A percentile compares a stretch with the other conserved stretches of the same genome.
phyloP scores from a whole-genome alignment of 2,329 filamentous ascomycete species.

The Clarireedia homoeocarpa region DNA sequence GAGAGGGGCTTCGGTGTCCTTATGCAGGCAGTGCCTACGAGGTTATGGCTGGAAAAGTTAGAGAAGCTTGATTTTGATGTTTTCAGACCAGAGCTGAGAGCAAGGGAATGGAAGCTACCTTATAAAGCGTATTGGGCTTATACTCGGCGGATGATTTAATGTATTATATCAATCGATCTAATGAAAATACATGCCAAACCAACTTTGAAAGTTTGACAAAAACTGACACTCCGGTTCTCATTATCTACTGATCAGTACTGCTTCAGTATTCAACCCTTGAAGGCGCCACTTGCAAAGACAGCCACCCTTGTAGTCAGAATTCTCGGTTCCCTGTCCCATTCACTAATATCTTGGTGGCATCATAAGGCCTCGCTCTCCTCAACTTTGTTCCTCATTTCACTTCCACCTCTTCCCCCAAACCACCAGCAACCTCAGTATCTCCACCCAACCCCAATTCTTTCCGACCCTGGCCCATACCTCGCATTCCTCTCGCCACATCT shows the following conservation, averaged over 20 bases:
- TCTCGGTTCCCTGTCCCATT: too few species aligned
- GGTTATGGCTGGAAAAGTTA: conserved; percentile 69
- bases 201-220: not conserved
- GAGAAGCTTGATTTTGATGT: conserved; percentile 82
- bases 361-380: not conserved
- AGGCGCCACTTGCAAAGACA: too few species aligned
- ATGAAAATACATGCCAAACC: not conserved
- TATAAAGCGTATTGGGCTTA: conserved; percentile 64
- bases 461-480: conserved; percentile 23
- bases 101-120: conserved; percentile 75
- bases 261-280: too few species aligned
- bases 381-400: not conserved
- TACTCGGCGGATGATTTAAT: conserved; percentile 39
- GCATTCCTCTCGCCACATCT: conserved; percentile 24
- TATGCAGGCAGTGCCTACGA: conserved; percentile 70
- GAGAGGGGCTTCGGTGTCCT: conserved; percentile 70
- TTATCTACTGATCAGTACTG: too few species aligned
- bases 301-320: too few species aligned
- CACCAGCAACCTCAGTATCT: conserved; percentile 13
- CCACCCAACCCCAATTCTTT: conserved; percentile 28
- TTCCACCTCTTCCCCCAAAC: not conserved
- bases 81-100: conserved; percentile 53
- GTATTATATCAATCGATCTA: not conserved
- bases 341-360: too few species aligned
- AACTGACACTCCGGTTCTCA: too few species aligned